Evolutionary conservation across 257 asterid genomes (phyloP), one percentile per base, ranked within the genome.

Genomic region (Solanum lignicaule): DNA sequence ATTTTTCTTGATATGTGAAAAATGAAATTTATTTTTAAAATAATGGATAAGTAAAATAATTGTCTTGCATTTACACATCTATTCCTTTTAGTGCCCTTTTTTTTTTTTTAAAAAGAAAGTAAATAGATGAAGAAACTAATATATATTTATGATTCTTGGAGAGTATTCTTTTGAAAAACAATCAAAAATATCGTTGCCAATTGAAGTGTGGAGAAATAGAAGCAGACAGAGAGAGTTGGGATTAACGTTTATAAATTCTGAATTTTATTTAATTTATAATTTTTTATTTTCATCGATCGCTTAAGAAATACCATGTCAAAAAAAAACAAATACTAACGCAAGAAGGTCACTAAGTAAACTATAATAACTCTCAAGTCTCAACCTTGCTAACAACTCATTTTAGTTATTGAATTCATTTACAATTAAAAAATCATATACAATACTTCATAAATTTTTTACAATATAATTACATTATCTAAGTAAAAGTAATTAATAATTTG

Each of bases 281-380:
- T 65, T 5, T 2, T n/a, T n/a, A n/a, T 60, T 60, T 23, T 58
- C 4, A 21, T 21, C 4, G 68, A 33, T 33, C 6, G 35, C 4
- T 1, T 21, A 58, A 3, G 5, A 1, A 65, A n/a, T n/a, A n/a
- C 3, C 5, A 1, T 1, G 2, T 65, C 15, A 11, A 0, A 25
- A 11, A 65, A 11, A 27, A 68, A n/a, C n/a, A 2, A 5, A 6
- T 15, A 32, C 16, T 2, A 68, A 69, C 5, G 5, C 10, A 29
- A 6, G 5, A 0, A 69, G 2, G 2, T 27, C 23, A 69, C 9
- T 5, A 11, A 1, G 11, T 29, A 69, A 69, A 29, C 5, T 69
- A n/a, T 2, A 5, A 25, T 5, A 29, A 14, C 38, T 29, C 21
- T 14, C 35, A 25, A 25, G 18, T 48, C n/a, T 21, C 12, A 29